A percentile compares a stretch with the other conserved stretches of the same genome.
These are phyloP conservation scores for Lycium barbarum DNA, from an alignment of 257 asterid genomes.

Conservation along the genomic window DNA sequence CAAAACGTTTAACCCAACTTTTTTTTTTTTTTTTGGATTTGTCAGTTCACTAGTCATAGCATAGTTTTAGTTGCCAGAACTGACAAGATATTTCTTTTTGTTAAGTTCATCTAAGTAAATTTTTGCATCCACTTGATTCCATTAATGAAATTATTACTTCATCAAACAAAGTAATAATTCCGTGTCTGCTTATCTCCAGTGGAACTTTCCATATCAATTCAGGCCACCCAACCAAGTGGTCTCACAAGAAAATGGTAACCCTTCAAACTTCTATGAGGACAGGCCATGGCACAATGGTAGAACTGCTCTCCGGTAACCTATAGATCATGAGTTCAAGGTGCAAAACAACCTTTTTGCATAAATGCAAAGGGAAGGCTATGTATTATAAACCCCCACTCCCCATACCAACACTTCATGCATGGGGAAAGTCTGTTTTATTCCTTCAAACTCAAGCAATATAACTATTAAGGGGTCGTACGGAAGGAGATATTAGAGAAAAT, in stretches of 20 bases:
- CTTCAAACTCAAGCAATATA: neutral
- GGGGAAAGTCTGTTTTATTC: neutral
- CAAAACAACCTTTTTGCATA: neutral
- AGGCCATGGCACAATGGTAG: neutral
- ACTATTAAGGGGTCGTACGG: no score
- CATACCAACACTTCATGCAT: neutral
- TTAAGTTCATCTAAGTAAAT: neutral
- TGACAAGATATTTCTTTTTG: neutral
- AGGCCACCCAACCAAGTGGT: neutral
- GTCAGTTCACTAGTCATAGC: neutral
- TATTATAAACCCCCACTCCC: neutral
- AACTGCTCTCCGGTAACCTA: neutral
- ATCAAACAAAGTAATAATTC: neutral
- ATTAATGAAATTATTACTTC: neutral
- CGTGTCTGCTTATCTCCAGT: neutral
- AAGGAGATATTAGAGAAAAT: no score
- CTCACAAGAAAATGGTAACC: slow-evolving; percentile 1
- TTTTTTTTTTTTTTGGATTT: neutral
- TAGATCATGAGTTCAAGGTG: neutral
- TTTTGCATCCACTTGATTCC: neutral
- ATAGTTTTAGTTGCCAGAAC: slow-evolving; percentile 3
- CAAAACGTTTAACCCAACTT: neutral
- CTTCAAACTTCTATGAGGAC: slow-evolving; percentile 4
- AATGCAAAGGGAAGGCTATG: neutral
- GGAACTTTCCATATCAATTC: slow-evolving; percentile 7